These are phyloP conservation scores for Cadophora malorum DNA, from an alignment of 2,329 filamentous ascomycete species.

Conservation along the genomic window DNA sequence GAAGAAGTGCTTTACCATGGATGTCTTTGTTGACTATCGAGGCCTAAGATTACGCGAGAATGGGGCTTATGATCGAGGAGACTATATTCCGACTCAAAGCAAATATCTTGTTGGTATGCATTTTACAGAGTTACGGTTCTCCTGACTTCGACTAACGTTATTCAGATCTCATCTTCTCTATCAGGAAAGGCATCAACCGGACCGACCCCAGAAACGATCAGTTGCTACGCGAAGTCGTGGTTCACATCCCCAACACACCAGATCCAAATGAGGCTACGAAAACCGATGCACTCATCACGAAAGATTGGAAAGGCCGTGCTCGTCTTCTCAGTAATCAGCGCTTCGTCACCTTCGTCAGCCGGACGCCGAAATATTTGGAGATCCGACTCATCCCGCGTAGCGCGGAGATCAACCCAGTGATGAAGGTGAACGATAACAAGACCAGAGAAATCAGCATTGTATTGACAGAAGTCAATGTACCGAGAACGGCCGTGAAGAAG, in stretches of 20 bases:
- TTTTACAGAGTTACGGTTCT: neutral
- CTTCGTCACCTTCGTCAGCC: neutral
- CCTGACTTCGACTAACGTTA: neutral
- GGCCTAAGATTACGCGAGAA: neutral
- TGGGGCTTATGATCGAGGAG: neutral
- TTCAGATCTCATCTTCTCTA: neutral
- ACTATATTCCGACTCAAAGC: neutral
- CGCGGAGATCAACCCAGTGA: neutral
- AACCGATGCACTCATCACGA: neutral
- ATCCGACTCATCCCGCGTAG: neutral
- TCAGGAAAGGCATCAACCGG: neutral
- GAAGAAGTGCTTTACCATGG: slow-evolving; percentile 2
- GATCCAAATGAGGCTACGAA: neutral
- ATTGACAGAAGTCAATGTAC: neutral
- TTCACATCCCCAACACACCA: neutral
- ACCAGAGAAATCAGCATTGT: neutral
- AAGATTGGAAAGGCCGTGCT: neutral
- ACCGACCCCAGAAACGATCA: neutral
- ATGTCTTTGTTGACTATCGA: slow-evolving; percentile 4
- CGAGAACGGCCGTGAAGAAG: neutral
- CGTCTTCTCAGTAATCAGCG: neutral
- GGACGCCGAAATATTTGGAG: neutral
- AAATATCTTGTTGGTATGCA: neutral
- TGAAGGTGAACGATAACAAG: neutral
- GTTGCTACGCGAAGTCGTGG: neutral